phyloP scores from a whole-genome alignment of 768 basidiomycete genomes.

The Naganishia friedmannii region DNA sequence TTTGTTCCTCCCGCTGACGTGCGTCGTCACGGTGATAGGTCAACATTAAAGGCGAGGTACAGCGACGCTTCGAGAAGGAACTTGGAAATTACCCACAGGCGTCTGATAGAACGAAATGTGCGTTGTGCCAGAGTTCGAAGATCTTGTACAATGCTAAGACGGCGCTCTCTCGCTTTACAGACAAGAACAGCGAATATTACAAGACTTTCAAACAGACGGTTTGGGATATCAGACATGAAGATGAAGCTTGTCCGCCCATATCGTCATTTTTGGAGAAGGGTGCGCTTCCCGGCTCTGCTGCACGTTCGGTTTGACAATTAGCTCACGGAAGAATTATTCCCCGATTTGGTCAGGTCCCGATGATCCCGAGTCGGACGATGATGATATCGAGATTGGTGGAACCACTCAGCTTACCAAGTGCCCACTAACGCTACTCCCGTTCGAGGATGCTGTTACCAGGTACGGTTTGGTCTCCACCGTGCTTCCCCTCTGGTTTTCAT shows the following conservation, averaged over 20 bases:
- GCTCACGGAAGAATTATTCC: too few relatives aligned
- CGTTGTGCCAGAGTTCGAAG: too few relatives aligned
- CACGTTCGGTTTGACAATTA: too few relatives aligned
- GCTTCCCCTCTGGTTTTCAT: neutral
- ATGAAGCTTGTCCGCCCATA: conserved; percentile 40
- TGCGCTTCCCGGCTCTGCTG: neutral
- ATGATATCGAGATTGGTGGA: conserved; percentile 84
- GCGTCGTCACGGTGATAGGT: neutral
- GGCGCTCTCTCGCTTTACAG: conserved; percentile 1
- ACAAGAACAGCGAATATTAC: conserved; percentile 19
- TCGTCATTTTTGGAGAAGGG: conserved; percentile 40
- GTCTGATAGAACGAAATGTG: conserved; percentile 28
- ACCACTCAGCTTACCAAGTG: conserved; percentile 78
- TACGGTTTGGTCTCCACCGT: conserved; percentile 56
- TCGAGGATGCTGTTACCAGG: conserved; percentile 78
- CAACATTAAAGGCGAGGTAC: neutral
- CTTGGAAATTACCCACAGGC: conserved; percentile 15
- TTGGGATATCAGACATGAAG: conserved; percentile 39
- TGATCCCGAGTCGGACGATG: conserved; percentile 65
- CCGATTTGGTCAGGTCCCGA: conserved; percentile 53
- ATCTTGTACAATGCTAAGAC: neutral
- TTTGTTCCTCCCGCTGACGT: neutral
- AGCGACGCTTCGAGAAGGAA: neutral
- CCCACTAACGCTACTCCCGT: conserved; percentile 67
- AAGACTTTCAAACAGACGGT: conserved; percentile 8